Conservation (phyloP, 148 eudicot genomes). For the Talinum fruticosum region DNA sequence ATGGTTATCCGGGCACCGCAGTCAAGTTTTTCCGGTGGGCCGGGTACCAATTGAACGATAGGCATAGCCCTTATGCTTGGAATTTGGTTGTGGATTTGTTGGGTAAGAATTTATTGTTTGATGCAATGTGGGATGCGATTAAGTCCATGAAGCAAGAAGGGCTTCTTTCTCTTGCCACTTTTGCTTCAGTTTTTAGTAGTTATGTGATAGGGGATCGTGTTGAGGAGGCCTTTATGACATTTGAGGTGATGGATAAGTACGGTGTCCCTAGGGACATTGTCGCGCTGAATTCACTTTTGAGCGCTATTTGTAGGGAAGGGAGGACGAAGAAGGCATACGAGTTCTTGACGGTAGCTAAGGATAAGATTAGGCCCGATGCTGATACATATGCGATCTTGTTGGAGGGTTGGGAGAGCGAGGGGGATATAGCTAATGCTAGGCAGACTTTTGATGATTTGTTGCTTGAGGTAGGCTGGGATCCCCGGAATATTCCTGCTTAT, state of each 20-base stretch:
- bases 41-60: conserved; percentile 42
- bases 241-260: conserved; percentile 65
- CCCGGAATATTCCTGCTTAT: conserved; percentile 50
- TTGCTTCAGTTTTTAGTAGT: conserved; percentile 69
- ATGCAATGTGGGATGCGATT: conserved; percentile 92
- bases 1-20: conserved; percentile 49
- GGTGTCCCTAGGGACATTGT: conserved; percentile 47
- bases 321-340: conserved; percentile 44
- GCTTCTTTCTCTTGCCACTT: conserved; percentile 61
- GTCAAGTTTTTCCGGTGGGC: conserved; percentile 81
- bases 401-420: conserved; percentile 82
- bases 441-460: conserved; percentile 63
- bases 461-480: conserved; percentile 57
- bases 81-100: conserved; percentile 70
- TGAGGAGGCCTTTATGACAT: conserved; percentile 53
- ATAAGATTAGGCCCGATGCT: conserved; percentile 45
- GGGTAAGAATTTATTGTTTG: conserved; percentile 69
- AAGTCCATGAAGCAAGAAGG: conserved; percentile 59
- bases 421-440: conserved; percentile 48
- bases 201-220: conserved; percentile 51
- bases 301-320: conserved; percentile 65
- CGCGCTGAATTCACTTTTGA: conserved; percentile 67
- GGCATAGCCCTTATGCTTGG: conserved; percentile 63
- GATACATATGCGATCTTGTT: conserved; percentile 74
- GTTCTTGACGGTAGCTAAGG: conserved; percentile 37